These are phyloP conservation scores for Pisolithus tinctorius DNA, from an alignment of 768 basidiomycete genomes.

Conservation along the genomic window DNA sequence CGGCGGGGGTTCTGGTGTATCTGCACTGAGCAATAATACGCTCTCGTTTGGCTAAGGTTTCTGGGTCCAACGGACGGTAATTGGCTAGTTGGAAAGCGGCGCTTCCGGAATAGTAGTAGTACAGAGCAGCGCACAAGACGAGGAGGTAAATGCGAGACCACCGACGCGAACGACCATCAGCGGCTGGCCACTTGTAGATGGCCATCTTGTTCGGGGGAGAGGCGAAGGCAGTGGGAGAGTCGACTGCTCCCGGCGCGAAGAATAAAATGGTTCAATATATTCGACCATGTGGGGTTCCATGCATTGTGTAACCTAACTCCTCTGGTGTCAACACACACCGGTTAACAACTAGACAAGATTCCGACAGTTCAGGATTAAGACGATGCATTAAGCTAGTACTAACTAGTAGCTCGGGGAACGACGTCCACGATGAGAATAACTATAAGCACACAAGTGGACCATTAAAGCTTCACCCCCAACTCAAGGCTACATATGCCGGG, in stretches of 20 bases:
- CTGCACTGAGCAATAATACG: constrained; percentile 38
- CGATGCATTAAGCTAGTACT: too few relatives aligned
- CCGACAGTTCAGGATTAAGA: too few relatives aligned
- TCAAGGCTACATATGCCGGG: too few relatives aligned
- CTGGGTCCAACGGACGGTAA: constrained; percentile 1
- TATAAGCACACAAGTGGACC: too few relatives aligned
- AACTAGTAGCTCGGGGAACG: too few relatives aligned
- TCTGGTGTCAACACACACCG: too few relatives aligned
- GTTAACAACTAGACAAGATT: too few relatives aligned
- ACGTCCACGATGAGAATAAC: too few relatives aligned
- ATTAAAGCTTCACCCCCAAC: too few relatives aligned
- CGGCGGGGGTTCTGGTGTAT: constrained; percentile 33
- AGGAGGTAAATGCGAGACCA: constrained; percentile 7
- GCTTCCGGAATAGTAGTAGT: neutral
- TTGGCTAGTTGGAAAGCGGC: neutral
- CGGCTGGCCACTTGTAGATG: constrained; percentile 1
- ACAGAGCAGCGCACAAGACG: constrained; percentile 2
- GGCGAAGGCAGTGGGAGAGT: neutral
- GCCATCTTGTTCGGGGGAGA: neutral
- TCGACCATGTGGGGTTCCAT: neutral
- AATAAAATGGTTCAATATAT: too few relatives aligned
- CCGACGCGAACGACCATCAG: neutral
- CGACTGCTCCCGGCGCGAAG: neutral
- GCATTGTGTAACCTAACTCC: neutral
- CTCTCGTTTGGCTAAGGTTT: constrained; percentile 6